A percentile compares a stretch with the other conserved stretches of the same genome.
Evolutionary conservation across 305 asterid species (phyloP).

Genomic region (Fraxinus baroniana): DNA sequence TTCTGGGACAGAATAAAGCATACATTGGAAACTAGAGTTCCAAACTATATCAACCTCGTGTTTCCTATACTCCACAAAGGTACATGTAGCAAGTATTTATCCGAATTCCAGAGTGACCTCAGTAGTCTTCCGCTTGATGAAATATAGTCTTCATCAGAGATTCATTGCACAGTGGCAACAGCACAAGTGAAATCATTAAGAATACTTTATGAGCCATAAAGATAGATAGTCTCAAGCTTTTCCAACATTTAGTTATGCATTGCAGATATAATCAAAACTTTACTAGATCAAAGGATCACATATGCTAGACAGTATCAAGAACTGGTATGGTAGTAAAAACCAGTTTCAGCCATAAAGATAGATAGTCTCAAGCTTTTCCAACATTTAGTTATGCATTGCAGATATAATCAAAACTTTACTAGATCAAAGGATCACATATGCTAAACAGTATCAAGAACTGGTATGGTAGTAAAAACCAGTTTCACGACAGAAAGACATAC

Average conservation of each 20-base stretch:
- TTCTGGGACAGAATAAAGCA: not conserved
- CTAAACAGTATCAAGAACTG: too few relatives aligned
- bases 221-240: too few relatives aligned
- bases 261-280: too few relatives aligned
- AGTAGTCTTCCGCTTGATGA: not conserved
- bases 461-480: not conserved
- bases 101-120: not conserved
- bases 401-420: too few relatives aligned
- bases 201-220: not conserved
- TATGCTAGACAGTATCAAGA: too few relatives aligned
- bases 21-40: not conserved
- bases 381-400: too few relatives aligned
- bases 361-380: too few relatives aligned
- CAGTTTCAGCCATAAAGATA: not conserved
- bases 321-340: too few relatives aligned
- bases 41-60: not conserved
- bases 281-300: too few relatives aligned
- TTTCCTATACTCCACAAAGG: not conserved
- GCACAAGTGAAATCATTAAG: not conserved
- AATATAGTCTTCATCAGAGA: not conserved
- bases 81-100: not conserved
- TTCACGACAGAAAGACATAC: conserved; percentile 38
- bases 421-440: too few relatives aligned
- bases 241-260: too few relatives aligned
- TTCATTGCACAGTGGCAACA: not conserved